Percentiles rank a stretch among this genome's conserved stretches.
These are phyloP conservation scores for Penium margaritaceum DNA, from an alignment of 139 green algal genomes.

Conservation along the genomic window DNA sequence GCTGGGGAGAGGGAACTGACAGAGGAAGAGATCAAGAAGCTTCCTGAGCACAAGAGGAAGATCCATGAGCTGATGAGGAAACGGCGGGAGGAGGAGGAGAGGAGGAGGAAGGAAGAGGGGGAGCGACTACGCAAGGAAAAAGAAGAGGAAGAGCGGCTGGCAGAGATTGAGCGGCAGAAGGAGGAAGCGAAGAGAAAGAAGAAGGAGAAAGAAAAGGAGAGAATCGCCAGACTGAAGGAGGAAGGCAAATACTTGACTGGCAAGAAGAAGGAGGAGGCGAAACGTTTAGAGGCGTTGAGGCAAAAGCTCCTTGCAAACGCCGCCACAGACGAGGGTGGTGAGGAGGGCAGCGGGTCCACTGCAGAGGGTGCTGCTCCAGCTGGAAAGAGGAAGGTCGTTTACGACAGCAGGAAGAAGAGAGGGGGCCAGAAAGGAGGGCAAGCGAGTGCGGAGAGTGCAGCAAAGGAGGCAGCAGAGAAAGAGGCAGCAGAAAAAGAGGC, in stretches of 20 bases:
- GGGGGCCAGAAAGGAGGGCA: not conserved
- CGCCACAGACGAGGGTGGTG: not conserved
- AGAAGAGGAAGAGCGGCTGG: constrained; percentile 47
- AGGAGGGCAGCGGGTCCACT: not conserved
- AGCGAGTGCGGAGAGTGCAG: constrained; percentile 20
- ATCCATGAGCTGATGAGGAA: constrained; percentile 52
- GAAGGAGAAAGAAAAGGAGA: constrained; percentile 68
- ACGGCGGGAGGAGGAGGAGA: constrained; percentile 54
- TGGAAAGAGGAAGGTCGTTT: constrained; percentile 11
- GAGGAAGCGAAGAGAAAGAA: constrained; percentile 53
- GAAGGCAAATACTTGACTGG: constrained; percentile 67
- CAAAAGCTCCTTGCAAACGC: constrained; percentile 69
- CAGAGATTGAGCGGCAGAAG: constrained; percentile 43
- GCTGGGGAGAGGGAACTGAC: constrained; percentile 47
- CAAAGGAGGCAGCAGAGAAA: constrained; percentile 42
- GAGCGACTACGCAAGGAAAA: constrained; percentile 39
- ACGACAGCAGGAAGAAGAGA: constrained; percentile 3
- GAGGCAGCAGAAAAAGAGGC: constrained; percentile 26
- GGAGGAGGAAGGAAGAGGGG: constrained; percentile 61
- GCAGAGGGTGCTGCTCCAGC: constrained; percentile 49
- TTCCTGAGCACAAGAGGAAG: constrained; percentile 37
- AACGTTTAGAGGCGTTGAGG: constrained; percentile 69
- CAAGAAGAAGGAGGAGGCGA: constrained; percentile 86
- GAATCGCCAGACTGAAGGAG: constrained; percentile 53
- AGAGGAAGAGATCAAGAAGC: constrained; percentile 26